Base-by-base conservation (phyloP, 768 basidiomycete genomes). In the Artomyces pyxidatus region DNA sequence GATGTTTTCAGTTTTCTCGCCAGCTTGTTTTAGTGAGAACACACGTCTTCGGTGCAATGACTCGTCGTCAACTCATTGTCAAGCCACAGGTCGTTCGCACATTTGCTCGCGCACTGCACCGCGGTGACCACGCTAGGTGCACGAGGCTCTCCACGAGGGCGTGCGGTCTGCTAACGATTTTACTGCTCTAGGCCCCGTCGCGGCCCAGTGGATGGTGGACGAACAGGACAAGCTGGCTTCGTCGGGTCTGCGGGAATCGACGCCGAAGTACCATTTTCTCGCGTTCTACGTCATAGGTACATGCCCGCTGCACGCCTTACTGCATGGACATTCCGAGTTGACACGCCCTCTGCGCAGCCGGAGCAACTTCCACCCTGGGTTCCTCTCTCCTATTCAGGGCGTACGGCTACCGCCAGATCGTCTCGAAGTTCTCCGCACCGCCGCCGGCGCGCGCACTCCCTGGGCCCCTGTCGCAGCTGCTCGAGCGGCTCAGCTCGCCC, bases 231-330 rank as follows among this genome's bases (percentile, higher is more conserved):
- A 71, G 42, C n/a, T n/a, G n/a, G 57, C 65, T 10, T 67, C 71
- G 7, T 68, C 70, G 8, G 65, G 61, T 3, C 66, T 79, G 6
- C 71, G 78, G 16, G 83, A 90, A 58, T 74, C 86, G 2, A 83
- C 83, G 10, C 66, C 75, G 10, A 71, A 74, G 22, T 86, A 77
- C 64, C 91, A 94, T 61, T 85, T 91, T 64, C 67, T 88, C 2
- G 82, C 85, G 1, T 90, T 94, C 68, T 85, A 81, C 59, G 58
- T 89, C 30, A 76, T 83, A 37, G 87, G 87, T 85, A 57, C n/a
- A 52, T 55, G 30, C n/a, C 7, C 23, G 14, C 23, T 21, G 42
- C 46, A 22, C n/a, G n/a, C n/a, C n/a, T n/a, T 32, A 32, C 30
- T 16, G 16, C 30, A 32, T 47, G 42, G 12, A 37, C 9, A 26